Percentiles rank a stretch among this genome's conserved stretches.
These are phyloP conservation scores for Cornus florida DNA, from an alignment of 148 eudicot genomes.

Conservation along the genomic window DNA sequence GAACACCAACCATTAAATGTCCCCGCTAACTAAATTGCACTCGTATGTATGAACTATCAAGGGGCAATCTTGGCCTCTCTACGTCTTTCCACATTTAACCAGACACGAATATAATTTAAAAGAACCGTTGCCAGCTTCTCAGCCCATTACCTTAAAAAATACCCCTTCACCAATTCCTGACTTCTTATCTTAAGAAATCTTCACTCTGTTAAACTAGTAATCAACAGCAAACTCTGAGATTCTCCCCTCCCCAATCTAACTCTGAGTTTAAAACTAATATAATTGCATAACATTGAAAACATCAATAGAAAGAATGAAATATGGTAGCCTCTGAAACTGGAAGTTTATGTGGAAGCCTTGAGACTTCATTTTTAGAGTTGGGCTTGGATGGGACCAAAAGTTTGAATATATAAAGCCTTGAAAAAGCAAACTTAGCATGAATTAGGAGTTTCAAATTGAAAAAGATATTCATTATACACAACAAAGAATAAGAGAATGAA, in stretches of 20 bases:
- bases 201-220: slow-evolving; percentile 55
- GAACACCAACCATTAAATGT: neutral
- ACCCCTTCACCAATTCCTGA: slow-evolving; percentile 80
- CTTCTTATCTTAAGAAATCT: slow-evolving; percentile 80
- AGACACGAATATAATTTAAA: too few species aligned
- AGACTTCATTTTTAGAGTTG: too few species aligned
- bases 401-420: neutral
- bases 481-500: neutral
- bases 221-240: neutral
- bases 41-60: too few species aligned
- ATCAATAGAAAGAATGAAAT: neutral
- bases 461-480: neutral
- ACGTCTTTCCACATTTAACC: neutral
- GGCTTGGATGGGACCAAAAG: neutral
- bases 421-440: neutral
- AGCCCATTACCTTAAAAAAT: slow-evolving; percentile 63
- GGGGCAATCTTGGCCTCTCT: neutral
- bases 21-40: neutral
- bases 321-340: neutral
- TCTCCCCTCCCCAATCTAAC: too few species aligned
- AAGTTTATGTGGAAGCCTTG: neutral
- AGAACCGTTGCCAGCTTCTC: neutral
- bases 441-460: neutral
- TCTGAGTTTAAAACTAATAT: neutral
- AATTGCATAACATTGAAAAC: neutral